A percentile compares a stretch with the other conserved stretches of the same genome.
These are phyloP conservation scores for Eucalyptus dawsonii DNA, from an alignment of 345 rosid species.

Conservation along the genomic window DNA sequence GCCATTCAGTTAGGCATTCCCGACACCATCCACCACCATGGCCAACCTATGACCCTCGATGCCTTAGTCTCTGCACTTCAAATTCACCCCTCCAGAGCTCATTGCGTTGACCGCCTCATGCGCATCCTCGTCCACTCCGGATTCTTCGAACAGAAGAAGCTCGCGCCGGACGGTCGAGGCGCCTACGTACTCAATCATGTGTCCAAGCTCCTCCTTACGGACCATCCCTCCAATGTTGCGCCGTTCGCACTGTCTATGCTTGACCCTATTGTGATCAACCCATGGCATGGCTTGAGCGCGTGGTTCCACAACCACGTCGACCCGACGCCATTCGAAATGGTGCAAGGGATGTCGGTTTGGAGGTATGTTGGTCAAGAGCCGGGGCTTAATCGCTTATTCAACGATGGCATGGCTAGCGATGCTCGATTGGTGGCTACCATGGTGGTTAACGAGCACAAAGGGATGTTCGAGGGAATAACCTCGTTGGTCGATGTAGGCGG, in stretches of 20 bases:
- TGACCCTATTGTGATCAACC: neutral
- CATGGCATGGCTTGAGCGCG: slow-evolving; percentile 1
- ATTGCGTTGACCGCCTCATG: neutral
- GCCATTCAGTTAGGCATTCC: slow-evolving; percentile 28
- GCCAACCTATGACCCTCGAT: slow-evolving; percentile 13
- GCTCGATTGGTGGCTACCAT: neutral
- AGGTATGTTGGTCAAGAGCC: neutral
- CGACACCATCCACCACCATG: slow-evolving; percentile 21
- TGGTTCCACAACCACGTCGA: slow-evolving; percentile 8
- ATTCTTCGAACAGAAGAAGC: slow-evolving; percentile 1
- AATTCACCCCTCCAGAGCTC: slow-evolving; percentile 1
- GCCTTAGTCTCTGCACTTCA: slow-evolving; percentile 1
- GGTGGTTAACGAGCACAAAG: neutral
- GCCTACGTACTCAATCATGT: slow-evolving; percentile 2
- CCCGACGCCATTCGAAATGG: neutral
- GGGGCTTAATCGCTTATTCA: neutral
- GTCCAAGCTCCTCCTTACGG: slow-evolving; percentile 11
- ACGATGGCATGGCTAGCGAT: slow-evolving; percentile 21
- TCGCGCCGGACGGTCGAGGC: neutral
- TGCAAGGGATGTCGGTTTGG: neutral
- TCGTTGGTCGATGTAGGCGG: slow-evolving; percentile 28
- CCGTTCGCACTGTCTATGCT: neutral
- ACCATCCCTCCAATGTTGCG: neutral
- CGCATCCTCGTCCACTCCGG: neutral
- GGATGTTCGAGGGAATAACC: slow-evolving; percentile 6